Percentiles rank a stretch among this genome's conserved stretches.
Evolutionary conservation across 805 yeast genomes (phyloP).

Genomic region (Teunomyces atbi): DNA sequence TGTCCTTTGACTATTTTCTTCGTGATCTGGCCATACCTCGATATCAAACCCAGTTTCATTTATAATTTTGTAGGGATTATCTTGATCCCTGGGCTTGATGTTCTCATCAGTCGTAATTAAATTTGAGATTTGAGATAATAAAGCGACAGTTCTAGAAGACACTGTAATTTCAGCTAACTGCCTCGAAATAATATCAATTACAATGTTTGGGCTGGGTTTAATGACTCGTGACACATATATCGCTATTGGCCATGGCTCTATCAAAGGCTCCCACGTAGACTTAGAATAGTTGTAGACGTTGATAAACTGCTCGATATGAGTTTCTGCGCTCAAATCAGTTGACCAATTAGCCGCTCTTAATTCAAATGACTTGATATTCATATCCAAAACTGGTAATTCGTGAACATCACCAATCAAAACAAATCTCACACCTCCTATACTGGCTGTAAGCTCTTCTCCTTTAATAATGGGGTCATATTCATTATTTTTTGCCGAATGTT

Average conservation of each 20-base stretch:
- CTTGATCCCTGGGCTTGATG: conserved; percentile 68
- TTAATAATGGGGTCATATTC: conserved; percentile 47
- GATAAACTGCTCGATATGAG: conserved; percentile 60
- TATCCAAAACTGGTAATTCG: conserved; percentile 83
- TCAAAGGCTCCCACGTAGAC: conserved; percentile 92
- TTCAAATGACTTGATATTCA: conserved; percentile 68
- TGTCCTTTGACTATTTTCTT: conserved; percentile 20
- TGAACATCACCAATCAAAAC: conserved; percentile 89
- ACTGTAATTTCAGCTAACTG: conserved; percentile 76
- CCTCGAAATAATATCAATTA: conserved; percentile 71
- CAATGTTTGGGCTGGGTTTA: conserved; percentile 46
- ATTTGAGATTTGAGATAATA: conserved; percentile 65
- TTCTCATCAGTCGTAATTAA: conserved; percentile 53
- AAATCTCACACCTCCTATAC: conserved; percentile 72
- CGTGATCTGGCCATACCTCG: conserved; percentile 76
- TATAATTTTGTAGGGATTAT: conserved; percentile 74
- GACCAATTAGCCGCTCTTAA: conserved; percentile 81
- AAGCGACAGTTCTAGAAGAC: conserved; percentile 77
- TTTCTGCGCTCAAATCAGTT: conserved; percentile 69
- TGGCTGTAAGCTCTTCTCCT: conserved; percentile 66
- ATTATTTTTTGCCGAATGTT: conserved; percentile 13
- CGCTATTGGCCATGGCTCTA: conserved; percentile 85
- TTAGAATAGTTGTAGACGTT: conserved; percentile 85
- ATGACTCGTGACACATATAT: conserved; percentile 57
- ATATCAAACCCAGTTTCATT: conserved; percentile 85